Percentiles rank a stretch among this genome's conserved stretches.
Evolutionary conservation across 768 basidiomycete species (phyloP).

Genomic region (Polyporus arcularius): DNA sequence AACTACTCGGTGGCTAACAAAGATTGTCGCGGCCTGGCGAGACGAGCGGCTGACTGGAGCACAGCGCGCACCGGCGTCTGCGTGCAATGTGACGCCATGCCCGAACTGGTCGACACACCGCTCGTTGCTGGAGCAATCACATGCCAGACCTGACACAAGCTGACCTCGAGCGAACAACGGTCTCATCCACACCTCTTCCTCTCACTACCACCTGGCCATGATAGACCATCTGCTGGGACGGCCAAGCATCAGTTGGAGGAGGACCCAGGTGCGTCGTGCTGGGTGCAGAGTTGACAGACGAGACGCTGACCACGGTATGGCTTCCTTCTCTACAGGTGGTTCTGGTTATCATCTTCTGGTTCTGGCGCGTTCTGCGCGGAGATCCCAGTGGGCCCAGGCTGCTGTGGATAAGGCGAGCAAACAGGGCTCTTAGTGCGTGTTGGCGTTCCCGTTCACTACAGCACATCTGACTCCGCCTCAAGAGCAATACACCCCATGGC

Average conservation of each 20-base stretch:
- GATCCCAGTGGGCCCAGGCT: constrained; percentile 64
- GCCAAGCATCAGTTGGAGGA: constrained; percentile 88
- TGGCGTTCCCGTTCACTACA: not conserved
- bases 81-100: not conserved
- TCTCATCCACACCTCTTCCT: constrained; percentile 7
- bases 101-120: constrained; percentile 10
- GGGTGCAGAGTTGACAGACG: not conserved
- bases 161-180: not conserved
- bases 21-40: no score
- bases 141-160: constrained; percentile 6
- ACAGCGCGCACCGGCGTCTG: not conserved
- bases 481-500: constrained; percentile 95
- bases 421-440: constrained; percentile 59
- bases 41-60: not conserved
- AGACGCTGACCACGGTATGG: not conserved
- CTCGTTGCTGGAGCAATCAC: constrained; percentile 13
- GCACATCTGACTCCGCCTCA: constrained; percentile 3
- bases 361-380: constrained; percentile 74
- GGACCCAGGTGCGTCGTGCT: constrained; percentile 61
- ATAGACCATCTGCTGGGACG: constrained; percentile 91
- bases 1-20: no score
- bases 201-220: constrained; percentile 48
- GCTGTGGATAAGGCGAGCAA: constrained; percentile 61
- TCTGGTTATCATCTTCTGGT: constrained; percentile 90
- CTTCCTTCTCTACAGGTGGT: constrained; percentile 59